Conservation (phyloP, 176 grass and related monocot genomes). For the Zoysia japonica region DNA sequence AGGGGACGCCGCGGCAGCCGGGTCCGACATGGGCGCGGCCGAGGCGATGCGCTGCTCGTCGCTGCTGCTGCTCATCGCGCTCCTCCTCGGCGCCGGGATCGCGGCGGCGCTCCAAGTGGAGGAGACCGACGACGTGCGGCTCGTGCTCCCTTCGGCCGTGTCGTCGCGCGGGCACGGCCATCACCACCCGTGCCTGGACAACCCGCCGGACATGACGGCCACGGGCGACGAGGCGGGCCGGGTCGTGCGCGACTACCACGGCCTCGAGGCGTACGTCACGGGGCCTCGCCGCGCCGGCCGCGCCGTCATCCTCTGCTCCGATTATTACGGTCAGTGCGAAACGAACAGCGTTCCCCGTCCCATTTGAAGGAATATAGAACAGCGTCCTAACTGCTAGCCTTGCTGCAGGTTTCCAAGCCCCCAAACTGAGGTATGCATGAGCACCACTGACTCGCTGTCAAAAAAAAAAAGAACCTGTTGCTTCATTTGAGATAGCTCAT, state of each 20-base stretch:
- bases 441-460: too few relatives aligned
- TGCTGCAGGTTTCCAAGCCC: not conserved
- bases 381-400: too few relatives aligned
- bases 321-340: slow-evolving; percentile 49
- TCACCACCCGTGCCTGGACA: slow-evolving; percentile 51
- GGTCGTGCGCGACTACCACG: slow-evolving; percentile 39
- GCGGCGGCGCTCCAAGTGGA: not conserved
- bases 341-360: too few relatives aligned
- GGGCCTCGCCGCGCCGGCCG: slow-evolving; percentile 8
- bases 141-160: not conserved
- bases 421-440: not conserved
- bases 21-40: not conserved
- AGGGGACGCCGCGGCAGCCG: not conserved
- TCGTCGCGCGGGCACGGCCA: not conserved
- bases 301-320: slow-evolving; percentile 64
- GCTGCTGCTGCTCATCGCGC: not conserved
- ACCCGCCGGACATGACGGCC: slow-evolving; percentile 50
- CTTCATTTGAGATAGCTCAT: not conserved
- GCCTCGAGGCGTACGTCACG: slow-evolving; percentile 47
- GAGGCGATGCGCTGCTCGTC: not conserved
- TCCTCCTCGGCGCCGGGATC: not conserved
- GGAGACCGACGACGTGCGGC: not conserved
- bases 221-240: slow-evolving; percentile 38
- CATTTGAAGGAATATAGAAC: too few relatives aligned
- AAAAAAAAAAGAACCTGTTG: too few relatives aligned